A percentile compares a stretch with the other conserved stretches of the same genome.
These are phyloP conservation scores for Kalmusia sp. DNA, from an alignment of 2,329 filamentous ascomycete species.

Conservation along the genomic window DNA sequence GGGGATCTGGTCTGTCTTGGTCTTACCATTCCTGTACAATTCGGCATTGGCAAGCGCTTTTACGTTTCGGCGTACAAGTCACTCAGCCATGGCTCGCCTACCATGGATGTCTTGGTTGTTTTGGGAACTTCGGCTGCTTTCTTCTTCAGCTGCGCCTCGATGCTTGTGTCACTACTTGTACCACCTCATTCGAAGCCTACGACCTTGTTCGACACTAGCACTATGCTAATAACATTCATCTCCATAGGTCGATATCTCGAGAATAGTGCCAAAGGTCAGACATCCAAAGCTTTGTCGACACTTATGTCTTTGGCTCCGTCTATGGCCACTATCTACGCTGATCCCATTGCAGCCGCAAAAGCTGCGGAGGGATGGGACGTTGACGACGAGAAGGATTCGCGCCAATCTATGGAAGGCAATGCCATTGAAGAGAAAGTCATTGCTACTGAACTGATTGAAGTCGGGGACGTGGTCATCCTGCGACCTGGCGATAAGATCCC, in stretches of 20 bases:
- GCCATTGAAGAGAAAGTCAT: conserved; percentile 84
- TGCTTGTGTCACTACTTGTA: conserved; percentile 80
- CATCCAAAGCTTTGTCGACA: conserved; percentile 87
- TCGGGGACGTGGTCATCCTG: conserved; percentile 91
- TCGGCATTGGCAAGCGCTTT: conserved; percentile 93
- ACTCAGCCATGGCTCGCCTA: conserved; percentile 86
- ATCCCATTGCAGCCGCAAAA: conserved; percentile 93
- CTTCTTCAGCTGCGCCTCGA: conserved; percentile 89
- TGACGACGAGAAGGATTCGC: conserved; percentile 52
- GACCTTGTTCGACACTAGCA: conserved; percentile 96
- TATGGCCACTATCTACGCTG: conserved; percentile 95
- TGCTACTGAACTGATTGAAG: conserved; percentile 91
- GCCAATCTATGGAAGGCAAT: conserved; percentile 58
- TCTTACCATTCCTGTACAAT: conserved; percentile 92
- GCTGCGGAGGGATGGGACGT: conserved; percentile 79
- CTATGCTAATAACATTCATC: conserved; percentile 97
- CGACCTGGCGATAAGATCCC: conserved; percentile 96
- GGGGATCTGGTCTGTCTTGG: conserved; percentile 84
- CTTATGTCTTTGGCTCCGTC: conserved; percentile 96
- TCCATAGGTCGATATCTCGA: conserved; percentile 90
- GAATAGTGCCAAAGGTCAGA: conserved; percentile 94
- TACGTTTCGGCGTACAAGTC: conserved; percentile 95
- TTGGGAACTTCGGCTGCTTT: conserved; percentile 94
- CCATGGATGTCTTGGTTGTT: conserved; percentile 97
- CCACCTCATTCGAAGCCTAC: conserved; percentile 79